These are phyloP conservation scores for Trypanosoma congolense DNA, from an alignment of 208 protist genomes.

Conservation along the genomic window DNA sequence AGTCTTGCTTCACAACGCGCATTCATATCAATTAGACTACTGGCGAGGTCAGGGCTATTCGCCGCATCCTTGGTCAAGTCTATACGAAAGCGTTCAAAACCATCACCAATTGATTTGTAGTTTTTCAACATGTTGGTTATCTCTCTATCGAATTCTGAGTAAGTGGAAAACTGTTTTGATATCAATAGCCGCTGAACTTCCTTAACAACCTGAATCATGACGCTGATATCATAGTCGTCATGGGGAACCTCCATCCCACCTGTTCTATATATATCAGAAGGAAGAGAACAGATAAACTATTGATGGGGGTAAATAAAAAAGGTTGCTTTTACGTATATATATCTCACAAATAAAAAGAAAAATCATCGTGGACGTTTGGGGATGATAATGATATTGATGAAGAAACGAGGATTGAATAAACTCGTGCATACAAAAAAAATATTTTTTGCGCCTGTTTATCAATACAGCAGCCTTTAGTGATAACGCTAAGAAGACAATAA, in stretches of 20 bases:
- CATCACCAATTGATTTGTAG: conserved; percentile 71
- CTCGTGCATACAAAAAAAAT: too few relatives aligned
- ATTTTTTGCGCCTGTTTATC: too few relatives aligned
- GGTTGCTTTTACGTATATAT: too few relatives aligned
- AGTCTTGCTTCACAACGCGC: conserved; percentile 46
- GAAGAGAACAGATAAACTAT: too few relatives aligned
- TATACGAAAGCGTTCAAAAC: conserved; percentile 72
- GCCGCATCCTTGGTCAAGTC: conserved; percentile 61
- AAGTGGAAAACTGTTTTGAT: conserved; percentile 57
- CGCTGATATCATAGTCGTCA: conserved; percentile 72
- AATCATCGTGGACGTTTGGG: too few relatives aligned
- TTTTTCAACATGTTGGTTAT: conserved; percentile 60
- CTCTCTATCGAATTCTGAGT: conserved; percentile 75
- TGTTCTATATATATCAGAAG: neutral
- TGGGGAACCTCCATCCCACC: conserved; percentile 64
- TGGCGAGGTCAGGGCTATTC: conserved; percentile 40
- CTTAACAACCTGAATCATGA: conserved; percentile 65
- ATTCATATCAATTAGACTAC: conserved; percentile 63
- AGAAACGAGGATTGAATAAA: too few relatives aligned
- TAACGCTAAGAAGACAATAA: too few relatives aligned
- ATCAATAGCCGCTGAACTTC: conserved; percentile 60
- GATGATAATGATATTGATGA: too few relatives aligned
- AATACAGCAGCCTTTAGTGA: too few relatives aligned
- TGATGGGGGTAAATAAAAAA: too few relatives aligned
- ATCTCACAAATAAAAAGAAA: too few relatives aligned